phyloP scores from a whole-genome alignment of 2,329 filamentous ascomycete genomes.

The Gaeumannomyces sp. region DNA sequence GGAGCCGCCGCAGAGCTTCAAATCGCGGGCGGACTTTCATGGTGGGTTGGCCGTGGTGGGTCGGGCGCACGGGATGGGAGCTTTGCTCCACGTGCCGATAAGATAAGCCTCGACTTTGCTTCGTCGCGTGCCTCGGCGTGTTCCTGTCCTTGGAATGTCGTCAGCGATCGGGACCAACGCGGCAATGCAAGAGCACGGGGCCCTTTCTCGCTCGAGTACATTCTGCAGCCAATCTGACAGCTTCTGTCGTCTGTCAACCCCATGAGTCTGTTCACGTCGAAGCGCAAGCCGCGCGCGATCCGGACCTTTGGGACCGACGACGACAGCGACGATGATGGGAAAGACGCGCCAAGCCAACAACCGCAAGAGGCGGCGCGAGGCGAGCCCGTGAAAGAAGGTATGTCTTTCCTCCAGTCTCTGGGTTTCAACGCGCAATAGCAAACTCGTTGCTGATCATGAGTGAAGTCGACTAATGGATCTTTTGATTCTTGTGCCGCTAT shows the following conservation, averaged over 20 bases:
- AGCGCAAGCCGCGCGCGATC: slow-evolving; percentile 71
- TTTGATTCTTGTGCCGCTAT: slow-evolving; percentile 15
- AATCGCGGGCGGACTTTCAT: neutral
- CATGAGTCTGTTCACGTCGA: slow-evolving; percentile 38
- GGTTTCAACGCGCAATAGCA: slow-evolving; percentile 1
- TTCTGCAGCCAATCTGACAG: neutral
- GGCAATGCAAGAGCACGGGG: neutral
- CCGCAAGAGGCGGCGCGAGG: slow-evolving; percentile 7
- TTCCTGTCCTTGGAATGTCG: no score
- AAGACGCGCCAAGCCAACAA: slow-evolving; percentile 12
- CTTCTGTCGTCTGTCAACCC: no score
- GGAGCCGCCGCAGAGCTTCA: neutral
- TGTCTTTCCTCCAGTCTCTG: slow-evolving; percentile 18
- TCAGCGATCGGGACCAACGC: neutral
- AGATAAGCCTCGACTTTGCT: slow-evolving; percentile 27
- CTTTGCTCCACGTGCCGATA: slow-evolving; percentile 41
- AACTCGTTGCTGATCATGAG: slow-evolving; percentile 19
- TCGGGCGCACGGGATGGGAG: no score
- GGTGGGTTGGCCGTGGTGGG: neutral
- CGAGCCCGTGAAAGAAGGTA: slow-evolving; percentile 30
- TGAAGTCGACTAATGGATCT: slow-evolving; percentile 25
- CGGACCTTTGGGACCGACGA: slow-evolving; percentile 63
- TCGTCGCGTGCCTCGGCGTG: neutral
- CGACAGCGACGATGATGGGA: slow-evolving; percentile 20
- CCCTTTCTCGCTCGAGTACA: neutral